Base-by-base conservation (phyloP, 1,284 basidiomycete genomes). In the Peniophora sp. region DNA sequence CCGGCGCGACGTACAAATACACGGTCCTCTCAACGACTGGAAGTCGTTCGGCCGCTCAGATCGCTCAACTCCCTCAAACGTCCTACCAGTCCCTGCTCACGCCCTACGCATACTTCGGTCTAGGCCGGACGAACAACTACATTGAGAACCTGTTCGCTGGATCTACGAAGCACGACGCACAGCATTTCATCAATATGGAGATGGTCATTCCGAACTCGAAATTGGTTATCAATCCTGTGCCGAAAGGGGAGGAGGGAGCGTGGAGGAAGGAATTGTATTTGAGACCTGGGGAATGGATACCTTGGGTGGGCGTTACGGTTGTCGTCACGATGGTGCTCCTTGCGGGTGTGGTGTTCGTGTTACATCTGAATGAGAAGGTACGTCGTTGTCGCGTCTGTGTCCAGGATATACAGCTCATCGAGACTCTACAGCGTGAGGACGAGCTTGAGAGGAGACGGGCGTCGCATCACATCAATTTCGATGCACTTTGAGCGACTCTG, bases 61-160 rank as follows among this genome's bases (percentile, higher is more conserved):
- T 96, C 25, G 86, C 85, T 1, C 97, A 99, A 67, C 80, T 97
- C 3, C 86, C 96, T 1, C 94, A 97, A 64, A 92, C 92, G 1
- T 81, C 86, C 0, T 98, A 98, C 63, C 88, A 96, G 48, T 75
- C 94, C 9, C 79, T 99, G 10, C 79, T 86, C 48, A 88, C 92
- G 1, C 96, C 97, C 0, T 97, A 97, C 63, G 83, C 92, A 2
- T 97, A 95, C 77, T 92, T 99, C 63, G 97, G 97, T 0, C 83
- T 99, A 2, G 97, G 97, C 0, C 81, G 97, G 43, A 99, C 96
- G n/a, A 99, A 99, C 71, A 99, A 99, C 67, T 99, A 99, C 69
- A 92, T 99, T 61, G 97, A 99, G 74, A 95, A 94, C 63, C 77
- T 97, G 3, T 93, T 94, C 63, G 88, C 96, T 9, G 94, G 94